phyloP scores from a whole-genome alignment of 169 alveolate genomes.

The Eimeria falciformis region DNA sequence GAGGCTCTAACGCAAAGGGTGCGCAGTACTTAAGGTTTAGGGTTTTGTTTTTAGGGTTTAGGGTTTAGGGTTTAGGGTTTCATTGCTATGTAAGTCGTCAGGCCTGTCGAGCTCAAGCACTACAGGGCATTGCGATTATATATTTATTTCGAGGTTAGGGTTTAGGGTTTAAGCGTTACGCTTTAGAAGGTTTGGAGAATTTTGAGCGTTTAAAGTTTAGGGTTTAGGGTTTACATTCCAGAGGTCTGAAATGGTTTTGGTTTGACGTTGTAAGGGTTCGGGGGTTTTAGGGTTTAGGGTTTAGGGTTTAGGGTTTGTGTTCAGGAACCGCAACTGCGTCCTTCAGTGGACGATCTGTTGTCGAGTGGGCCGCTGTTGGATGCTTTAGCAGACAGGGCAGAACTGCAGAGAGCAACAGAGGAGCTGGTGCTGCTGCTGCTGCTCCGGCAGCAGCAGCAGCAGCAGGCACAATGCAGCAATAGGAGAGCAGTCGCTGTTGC shows the following conservation, averaged over 20 bases:
- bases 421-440: neutral
- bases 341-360: conserved; percentile 8
- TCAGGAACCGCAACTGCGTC: neutral
- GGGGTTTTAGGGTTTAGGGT: too few relatives aligned
- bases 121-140: too few relatives aligned
- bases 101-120: too few relatives aligned
- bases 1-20: conserved; percentile 19
- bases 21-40: neutral
- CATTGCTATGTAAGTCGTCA: too few relatives aligned
- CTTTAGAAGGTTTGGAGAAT: neutral
- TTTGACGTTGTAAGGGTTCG: too few relatives aligned
- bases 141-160: neutral
- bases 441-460: conserved; percentile 50
- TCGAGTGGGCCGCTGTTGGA: neutral
- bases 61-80: neutral
- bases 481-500: conserved; percentile 26
- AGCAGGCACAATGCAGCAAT: neutral
- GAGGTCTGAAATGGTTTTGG: too few relatives aligned
- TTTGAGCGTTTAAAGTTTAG: conserved; percentile 25
- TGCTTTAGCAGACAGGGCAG: neutral
- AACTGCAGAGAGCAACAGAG: neutral
- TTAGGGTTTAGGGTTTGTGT: neutral
- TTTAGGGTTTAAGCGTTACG: neutral
- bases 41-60: neutral
- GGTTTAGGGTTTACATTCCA: conserved; percentile 11